Evolutionary conservation across 768 basidiomycete species (phyloP).

Genomic region (Suillus plorans): DNA sequence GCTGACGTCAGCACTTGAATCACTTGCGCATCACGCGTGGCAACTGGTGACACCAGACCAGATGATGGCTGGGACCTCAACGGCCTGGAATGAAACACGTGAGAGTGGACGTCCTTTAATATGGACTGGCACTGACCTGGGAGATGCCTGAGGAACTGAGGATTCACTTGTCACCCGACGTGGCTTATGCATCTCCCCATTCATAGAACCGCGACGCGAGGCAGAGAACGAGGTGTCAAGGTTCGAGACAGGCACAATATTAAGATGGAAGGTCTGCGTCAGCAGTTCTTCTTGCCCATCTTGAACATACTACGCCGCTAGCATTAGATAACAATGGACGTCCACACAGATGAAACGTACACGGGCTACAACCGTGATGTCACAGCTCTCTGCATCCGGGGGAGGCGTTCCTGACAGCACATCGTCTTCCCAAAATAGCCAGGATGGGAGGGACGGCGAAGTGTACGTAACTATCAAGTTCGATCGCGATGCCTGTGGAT

Average conservation of each 20-base stretch:
- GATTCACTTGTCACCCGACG: constrained; percentile 44
- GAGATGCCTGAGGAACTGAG: constrained; percentile 32
- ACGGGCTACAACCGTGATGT: constrained; percentile 74
- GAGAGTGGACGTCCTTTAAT: constrained; percentile 4
- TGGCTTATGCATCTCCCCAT: constrained; percentile 40
- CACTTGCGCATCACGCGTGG: constrained; percentile 64
- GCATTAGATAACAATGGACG: constrained; percentile 13
- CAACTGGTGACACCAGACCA: constrained; percentile 32
- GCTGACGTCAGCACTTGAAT: constrained; percentile 76
- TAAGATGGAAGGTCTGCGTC: constrained; percentile 64
- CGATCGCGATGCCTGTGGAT: constrained; percentile 86
- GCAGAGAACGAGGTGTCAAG: constrained; percentile 44
- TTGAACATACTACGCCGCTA: constrained; percentile 53
- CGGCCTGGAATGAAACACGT: constrained; percentile 19
- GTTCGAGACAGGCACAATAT: constrained; percentile 65
- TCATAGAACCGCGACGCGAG: constrained; percentile 49
- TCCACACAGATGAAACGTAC: constrained; percentile 40
- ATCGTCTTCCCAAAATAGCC: constrained; percentile 88
- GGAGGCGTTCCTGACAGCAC: constrained; percentile 80
- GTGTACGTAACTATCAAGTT: constrained; percentile 78
- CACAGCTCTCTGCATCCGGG: constrained; percentile 70
- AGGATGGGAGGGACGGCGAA: constrained; percentile 79
- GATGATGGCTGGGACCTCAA: constrained; percentile 33
- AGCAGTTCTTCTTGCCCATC: constrained; percentile 76
- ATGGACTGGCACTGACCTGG: constrained; percentile 24